Conservation (phyloP, 208 protist species). For the Leishmania martiniquensis region DNA sequence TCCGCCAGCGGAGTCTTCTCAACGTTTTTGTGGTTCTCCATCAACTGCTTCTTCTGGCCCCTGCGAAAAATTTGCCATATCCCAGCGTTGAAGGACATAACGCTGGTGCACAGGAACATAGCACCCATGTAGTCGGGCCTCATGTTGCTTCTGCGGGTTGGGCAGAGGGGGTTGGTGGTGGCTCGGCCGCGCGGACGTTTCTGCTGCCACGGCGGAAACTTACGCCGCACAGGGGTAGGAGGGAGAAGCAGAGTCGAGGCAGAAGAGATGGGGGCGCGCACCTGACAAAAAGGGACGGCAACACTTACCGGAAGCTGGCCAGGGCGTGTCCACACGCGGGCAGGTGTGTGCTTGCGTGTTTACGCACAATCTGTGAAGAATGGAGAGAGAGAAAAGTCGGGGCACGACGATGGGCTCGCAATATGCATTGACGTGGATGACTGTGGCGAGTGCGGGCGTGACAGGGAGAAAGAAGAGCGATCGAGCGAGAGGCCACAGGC, state of each 20-base stretch:
- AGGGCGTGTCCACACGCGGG: background rate
- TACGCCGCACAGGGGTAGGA: background rate
- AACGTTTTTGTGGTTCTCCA: conserved; percentile 87
- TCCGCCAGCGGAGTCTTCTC: conserved; percentile 52
- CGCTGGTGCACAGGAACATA: conserved; percentile 78
- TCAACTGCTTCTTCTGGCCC: conserved; percentile 69
- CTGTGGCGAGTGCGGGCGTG: background rate
- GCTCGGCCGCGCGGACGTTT: background rate
- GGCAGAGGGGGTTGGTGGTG: conserved; percentile 1
- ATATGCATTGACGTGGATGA: background rate
- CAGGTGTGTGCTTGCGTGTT: background rate
- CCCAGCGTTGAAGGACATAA: conserved; percentile 89
- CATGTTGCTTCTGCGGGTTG: conserved; percentile 40
- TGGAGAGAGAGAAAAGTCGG: background rate
- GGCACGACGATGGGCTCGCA: background rate
- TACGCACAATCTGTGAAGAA: background rate
- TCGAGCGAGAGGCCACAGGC: background rate
- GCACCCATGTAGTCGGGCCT: conserved; percentile 86
- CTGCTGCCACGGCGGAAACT: background rate
- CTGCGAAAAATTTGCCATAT: conserved; percentile 88
- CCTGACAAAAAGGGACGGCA: background rate
- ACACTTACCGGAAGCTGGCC: background rate
- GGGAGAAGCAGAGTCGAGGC: background rate
- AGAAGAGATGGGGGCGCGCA: background rate
- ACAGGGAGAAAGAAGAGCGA: background rate